phyloP scores from a whole-genome alignment of 2,329 filamentous ascomycete genomes.

The Aphanocladium album region DNA sequence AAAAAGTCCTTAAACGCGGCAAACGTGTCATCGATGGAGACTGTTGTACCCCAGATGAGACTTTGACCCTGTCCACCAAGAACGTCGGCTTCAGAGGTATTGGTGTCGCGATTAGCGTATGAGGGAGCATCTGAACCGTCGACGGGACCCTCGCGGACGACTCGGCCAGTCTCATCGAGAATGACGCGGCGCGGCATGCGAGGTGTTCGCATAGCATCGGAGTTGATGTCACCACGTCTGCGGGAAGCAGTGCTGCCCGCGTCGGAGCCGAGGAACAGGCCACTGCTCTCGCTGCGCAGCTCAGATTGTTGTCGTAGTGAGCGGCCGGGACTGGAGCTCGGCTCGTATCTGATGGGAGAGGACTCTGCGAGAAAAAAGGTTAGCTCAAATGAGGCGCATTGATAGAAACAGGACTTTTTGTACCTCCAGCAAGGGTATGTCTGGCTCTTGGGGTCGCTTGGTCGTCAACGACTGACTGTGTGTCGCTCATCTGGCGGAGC shows the following conservation, averaged over 20 bases:
- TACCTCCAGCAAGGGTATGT: slow-evolving; percentile 58
- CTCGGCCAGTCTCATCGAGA: slow-evolving; percentile 53
- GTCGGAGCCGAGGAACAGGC: slow-evolving; percentile 71
- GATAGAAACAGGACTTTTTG: slow-evolving; percentile 18
- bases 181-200: slow-evolving; percentile 51
- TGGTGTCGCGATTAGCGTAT: slow-evolving; percentile 63
- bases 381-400: slow-evolving; percentile 2
- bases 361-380: slow-evolving; percentile 57
- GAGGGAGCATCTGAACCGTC: slow-evolving; percentile 55
- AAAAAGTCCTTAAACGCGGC: slow-evolving; percentile 87
- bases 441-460: slow-evolving; percentile 69
- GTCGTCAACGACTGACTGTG: slow-evolving; percentile 44
- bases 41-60: slow-evolving; percentile 95
- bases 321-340: slow-evolving; percentile 81
- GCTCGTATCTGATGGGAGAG: slow-evolving; percentile 85
- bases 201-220: slow-evolving; percentile 61
- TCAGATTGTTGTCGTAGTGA: slow-evolving; percentile 60
- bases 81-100: slow-evolving; percentile 85
- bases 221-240: slow-evolving; percentile 81
- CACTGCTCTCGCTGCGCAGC: slow-evolving; percentile 76
- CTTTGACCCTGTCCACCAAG: slow-evolving; percentile 77
- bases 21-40: slow-evolving; percentile 87
- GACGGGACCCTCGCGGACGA: slow-evolving; percentile 48
- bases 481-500: slow-evolving; percentile 53
- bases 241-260: slow-evolving; percentile 46